Base-by-base conservation (phyloP, 805 yeast genomes). In the Candida berthetii region DNA sequence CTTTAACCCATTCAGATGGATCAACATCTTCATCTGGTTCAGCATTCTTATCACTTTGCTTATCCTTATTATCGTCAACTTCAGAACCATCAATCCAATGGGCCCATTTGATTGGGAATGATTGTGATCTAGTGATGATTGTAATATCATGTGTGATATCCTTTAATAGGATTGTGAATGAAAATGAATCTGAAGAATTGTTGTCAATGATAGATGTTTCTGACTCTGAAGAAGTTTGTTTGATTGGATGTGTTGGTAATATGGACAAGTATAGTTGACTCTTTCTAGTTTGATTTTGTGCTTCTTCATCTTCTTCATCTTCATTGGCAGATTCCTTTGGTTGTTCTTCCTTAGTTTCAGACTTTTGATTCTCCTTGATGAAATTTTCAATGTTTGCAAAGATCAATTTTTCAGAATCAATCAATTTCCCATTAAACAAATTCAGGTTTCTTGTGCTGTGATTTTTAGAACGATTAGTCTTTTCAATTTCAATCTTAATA, bases 31-130 rank as follows among this genome's bases (percentile, higher is more conserved):
- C 78, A n/a, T 61, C 64, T 10, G 55, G 54, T 8, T 54, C 54
- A 5, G 61, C 61, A n/a, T 15, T 11, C 65, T n/a, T 61, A 71
- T 48, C 74, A 68, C 27, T 35, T 36, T 9, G 40, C 44, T 6
- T 46, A 57, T 44, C 49, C 9, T 40, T 42, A 2, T 27, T 43
- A 38, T 50, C 44, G 25, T 50, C 48, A 34, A 47, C 45, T 42
- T 46, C 22, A 3, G 53, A 48, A 28, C 56, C 52, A 46, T 60
- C 81, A n/a, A 91, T 71, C 99, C 99, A 93, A n/a, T 76, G 68
- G 9, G 89, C 82, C 99, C 99, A 93, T 57, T 78, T 81, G 36
- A 76, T 58, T 10, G 99, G 98, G 69, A 88, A 84, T 7, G 96
- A 80, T 62, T 93, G 99, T 0, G 98, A 85, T 50, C 82, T 80